phyloP scores from a whole-genome alignment of 345 rosid genomes.

The Eucalyptus melliodora region DNA sequence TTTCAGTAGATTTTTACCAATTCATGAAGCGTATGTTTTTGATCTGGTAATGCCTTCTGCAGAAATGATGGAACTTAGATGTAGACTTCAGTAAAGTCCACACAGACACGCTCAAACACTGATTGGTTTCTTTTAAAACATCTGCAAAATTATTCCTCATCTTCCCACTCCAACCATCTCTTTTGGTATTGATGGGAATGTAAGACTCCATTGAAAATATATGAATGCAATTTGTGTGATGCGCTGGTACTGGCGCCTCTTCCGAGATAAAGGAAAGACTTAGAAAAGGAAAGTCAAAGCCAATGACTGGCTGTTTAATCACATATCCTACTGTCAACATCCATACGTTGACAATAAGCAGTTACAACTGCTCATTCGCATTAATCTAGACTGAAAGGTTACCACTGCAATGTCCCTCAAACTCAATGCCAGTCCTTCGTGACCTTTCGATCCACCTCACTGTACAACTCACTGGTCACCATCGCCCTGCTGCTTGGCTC shows the following conservation, averaged over 20 bases:
- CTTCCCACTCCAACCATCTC: neutral
- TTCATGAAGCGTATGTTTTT: neutral
- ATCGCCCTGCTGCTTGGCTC: conserved; percentile 10
- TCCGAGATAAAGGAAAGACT: neutral
- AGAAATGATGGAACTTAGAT: neutral
- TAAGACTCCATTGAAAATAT: neutral
- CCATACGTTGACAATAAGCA: no score
- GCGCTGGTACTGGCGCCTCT: neutral
- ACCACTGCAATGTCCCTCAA: conserved; percentile 1
- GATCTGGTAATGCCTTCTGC: neutral
- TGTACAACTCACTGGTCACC: neutral
- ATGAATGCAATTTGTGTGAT: neutral
- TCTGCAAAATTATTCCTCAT: neutral
- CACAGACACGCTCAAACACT: neutral
- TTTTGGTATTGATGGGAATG: neutral
- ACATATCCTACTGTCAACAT: no score
- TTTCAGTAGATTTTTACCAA: neutral
- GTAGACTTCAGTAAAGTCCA: neutral
- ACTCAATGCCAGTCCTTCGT: conserved; percentile 1
- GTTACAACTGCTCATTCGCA: no score
- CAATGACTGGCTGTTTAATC: neutral
- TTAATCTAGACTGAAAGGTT: neutral
- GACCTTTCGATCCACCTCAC: neutral
- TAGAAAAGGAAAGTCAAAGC: neutral
- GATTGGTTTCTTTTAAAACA: neutral